Evolutionary conservation across 768 basidiomycete genomes (phyloP).

Genomic region (Kwoniella sp.): DNA sequence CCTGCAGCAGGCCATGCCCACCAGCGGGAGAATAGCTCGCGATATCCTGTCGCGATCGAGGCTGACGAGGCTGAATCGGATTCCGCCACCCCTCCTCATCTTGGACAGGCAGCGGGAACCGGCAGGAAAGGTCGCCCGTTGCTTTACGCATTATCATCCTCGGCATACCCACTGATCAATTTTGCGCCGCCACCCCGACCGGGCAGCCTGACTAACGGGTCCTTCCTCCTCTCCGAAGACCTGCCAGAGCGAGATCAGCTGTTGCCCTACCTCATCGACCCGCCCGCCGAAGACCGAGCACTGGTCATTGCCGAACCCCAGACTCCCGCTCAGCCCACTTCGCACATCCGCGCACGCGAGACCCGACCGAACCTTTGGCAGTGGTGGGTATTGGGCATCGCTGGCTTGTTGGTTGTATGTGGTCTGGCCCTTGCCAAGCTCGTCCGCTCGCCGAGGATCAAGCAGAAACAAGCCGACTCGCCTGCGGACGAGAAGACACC

Average conservation of each 20-base stretch:
- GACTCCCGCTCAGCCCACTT: slow-evolving; percentile 6
- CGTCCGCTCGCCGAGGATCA: slow-evolving; percentile 1
- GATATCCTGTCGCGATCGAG: background rate
- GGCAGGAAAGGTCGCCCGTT: slow-evolving; percentile 53
- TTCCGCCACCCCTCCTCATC: background rate
- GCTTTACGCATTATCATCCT: slow-evolving; percentile 79
- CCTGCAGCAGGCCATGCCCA: slow-evolving; percentile 3
- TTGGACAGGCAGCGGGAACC: slow-evolving; percentile 52
- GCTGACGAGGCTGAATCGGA: background rate
- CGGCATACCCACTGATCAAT: slow-evolving; percentile 72
- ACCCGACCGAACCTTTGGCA: slow-evolving; percentile 9
- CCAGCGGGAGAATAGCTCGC: slow-evolving; percentile 2
- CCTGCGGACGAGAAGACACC: slow-evolving; percentile 33
- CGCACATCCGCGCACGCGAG: slow-evolving; percentile 22
- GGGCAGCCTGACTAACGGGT: slow-evolving; percentile 33
- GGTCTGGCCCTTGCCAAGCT: slow-evolving; percentile 8
- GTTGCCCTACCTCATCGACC: slow-evolving; percentile 34
- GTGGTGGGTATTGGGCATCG: slow-evolving; percentile 15
- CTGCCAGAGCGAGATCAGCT: slow-evolving; percentile 35
- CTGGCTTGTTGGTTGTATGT: slow-evolving; percentile 19
- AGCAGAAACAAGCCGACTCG: slow-evolving; percentile 1
- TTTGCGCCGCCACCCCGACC: slow-evolving; percentile 47
- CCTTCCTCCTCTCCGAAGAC: slow-evolving; percentile 34
- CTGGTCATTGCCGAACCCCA: slow-evolving; percentile 13
- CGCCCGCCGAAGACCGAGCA: slow-evolving; percentile 29